These are phyloP conservation scores for Amanita subjunquillea DNA, from an alignment of 768 basidiomycete genomes.

Conservation along the genomic window DNA sequence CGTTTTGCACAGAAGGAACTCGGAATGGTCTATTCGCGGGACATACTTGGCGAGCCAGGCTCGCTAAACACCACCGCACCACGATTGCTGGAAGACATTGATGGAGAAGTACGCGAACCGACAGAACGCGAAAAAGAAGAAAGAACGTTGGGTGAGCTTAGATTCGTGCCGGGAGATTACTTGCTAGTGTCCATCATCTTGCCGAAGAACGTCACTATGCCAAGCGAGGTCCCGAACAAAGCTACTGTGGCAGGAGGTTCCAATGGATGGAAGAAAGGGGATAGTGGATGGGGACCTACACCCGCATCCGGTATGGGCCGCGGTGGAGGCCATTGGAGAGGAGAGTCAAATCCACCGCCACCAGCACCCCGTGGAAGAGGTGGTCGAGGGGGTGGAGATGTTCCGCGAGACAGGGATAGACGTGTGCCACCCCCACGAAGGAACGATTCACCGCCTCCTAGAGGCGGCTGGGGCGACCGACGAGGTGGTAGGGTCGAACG, in stretches of 20 bases:
- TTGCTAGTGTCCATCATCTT: constrained; percentile 66
- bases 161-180: constrained; percentile 76
- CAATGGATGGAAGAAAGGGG: constrained; percentile 22
- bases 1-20: constrained; percentile 70
- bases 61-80: constrained; percentile 45
- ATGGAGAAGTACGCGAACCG: constrained; percentile 20
- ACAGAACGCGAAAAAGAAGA: constrained; percentile 48
- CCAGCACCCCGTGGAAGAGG: constrained; percentile 34
- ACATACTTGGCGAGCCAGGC: constrained; percentile 76
- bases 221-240: constrained; percentile 44
- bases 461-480: constrained; percentile 26
- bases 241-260: constrained; percentile 20
- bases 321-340: constrained; percentile 68
- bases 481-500: constrained; percentile 30
- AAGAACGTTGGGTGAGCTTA: constrained; percentile 67
- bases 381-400: constrained; percentile 23
- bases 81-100: constrained; percentile 45
- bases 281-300: constrained; percentile 17
- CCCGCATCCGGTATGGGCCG: constrained; percentile 22
- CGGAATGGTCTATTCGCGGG: constrained; percentile 73
- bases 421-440: constrained; percentile 41
- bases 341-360: constrained; percentile 45
- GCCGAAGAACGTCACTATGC: constrained; percentile 51
- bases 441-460: constrained; percentile 38
- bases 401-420: constrained; percentile 24